These are phyloP conservation scores for Colletotrichum sp. DNA, from an alignment of 2,329 filamentous ascomycete species.

Conservation along the genomic window DNA sequence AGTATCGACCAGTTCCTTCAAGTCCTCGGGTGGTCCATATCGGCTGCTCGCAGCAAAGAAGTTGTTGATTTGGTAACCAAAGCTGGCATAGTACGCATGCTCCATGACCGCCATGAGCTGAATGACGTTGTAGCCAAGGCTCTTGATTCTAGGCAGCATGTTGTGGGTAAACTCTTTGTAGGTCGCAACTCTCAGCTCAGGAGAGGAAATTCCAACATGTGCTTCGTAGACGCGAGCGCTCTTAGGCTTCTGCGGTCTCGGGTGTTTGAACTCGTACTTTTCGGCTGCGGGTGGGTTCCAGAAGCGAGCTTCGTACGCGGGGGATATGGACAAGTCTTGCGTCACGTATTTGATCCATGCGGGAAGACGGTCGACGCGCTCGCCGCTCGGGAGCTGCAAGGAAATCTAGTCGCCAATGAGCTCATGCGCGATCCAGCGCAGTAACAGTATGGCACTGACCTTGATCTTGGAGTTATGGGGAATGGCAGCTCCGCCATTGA, in stretches of 20 bases:
- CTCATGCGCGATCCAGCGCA: neutral
- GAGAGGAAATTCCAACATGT: conserved; percentile 96
- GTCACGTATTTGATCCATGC: conserved; percentile 98
- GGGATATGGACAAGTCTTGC: conserved; percentile 87
- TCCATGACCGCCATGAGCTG: conserved; percentile 99
- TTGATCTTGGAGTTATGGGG: conserved; percentile 96
- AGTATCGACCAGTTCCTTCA: conserved; percentile 96
- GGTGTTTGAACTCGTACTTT: conserved; percentile 84
- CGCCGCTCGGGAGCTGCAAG: conserved; percentile 77
- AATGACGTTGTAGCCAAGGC: conserved; percentile 94
- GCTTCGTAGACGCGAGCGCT: conserved; percentile 97
- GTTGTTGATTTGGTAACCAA: conserved; percentile 98
- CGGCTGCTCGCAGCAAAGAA: conserved; percentile 98
- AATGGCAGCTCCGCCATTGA: conserved; percentile 77
- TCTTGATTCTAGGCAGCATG: conserved; percentile 89
- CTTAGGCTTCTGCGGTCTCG: conserved; percentile 79
- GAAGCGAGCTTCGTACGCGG: conserved; percentile 92
- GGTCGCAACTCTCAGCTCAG: conserved; percentile 85
- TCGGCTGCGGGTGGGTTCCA: conserved; percentile 88
- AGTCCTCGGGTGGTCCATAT: conserved; percentile 90
- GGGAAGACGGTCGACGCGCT: conserved; percentile 85
- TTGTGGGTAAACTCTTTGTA: conserved; percentile 97
- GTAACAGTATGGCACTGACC: conserved; percentile 52
- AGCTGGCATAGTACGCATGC: conserved; percentile 98
- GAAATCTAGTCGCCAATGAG: conserved; percentile 67